These are phyloP conservation scores for Colletotrichum sp. DNA, from an alignment of 2,329 filamentous ascomycete species.

Conservation along the genomic window DNA sequence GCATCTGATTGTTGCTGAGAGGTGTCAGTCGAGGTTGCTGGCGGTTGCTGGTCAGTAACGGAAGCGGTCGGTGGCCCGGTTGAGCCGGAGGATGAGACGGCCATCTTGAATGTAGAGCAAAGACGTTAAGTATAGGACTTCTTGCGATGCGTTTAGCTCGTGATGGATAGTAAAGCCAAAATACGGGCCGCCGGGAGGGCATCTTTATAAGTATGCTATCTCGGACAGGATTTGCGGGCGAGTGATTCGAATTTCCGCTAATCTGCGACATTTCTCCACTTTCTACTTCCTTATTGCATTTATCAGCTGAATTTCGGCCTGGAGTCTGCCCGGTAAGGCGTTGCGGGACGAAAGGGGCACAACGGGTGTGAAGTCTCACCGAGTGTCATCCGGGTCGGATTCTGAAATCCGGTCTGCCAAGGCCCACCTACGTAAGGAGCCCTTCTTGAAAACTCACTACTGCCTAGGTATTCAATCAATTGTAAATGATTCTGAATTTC, in stretches of 20 bases:
- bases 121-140: too few species aligned
- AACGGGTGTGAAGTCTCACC: neutral
- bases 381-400: neutral
- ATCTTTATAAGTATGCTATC: neutral
- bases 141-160: neutral
- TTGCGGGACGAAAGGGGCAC: neutral
- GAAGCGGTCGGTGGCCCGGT: neutral
- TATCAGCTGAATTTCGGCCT: neutral
- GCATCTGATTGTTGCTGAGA: neutral
- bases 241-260: neutral
- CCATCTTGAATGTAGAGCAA: too few species aligned
- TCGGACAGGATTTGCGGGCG: neutral
- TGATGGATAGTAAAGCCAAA: neutral
- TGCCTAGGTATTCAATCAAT: neutral
- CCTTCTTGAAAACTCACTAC: neutral
- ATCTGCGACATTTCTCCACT: neutral
- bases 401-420: neutral
- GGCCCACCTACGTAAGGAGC: neutral
- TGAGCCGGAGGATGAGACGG: neutral
- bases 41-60: neutral
- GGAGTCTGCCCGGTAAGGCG: neutral
- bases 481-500: neutral
- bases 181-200: neutral
- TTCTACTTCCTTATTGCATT: neutral
- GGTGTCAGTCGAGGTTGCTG: neutral